These are phyloP conservation scores for Podila minutissima DNA, from an alignment of 192 early-diverging fungal species.

Conservation along the genomic window DNA sequence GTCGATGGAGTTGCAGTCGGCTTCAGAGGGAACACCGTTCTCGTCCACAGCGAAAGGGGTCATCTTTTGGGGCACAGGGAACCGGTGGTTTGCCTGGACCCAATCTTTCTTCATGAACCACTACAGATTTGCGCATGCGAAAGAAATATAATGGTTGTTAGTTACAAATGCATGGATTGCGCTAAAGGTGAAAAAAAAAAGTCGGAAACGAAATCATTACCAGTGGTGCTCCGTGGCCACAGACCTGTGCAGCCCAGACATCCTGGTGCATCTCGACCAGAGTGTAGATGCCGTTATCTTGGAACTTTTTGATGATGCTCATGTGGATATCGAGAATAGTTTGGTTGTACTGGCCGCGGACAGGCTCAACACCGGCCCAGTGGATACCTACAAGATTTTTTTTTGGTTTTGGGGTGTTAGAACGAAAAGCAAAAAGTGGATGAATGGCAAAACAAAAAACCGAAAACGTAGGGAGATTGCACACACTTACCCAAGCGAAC, in stretches of 20 bases:
- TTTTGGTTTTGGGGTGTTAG: no score
- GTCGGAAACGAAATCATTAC: slow-evolving; percentile 8
- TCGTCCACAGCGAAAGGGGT: slow-evolving; percentile 50
- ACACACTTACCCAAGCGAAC: no score
- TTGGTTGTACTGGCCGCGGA: slow-evolving; percentile 64
- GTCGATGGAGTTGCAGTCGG: slow-evolving; percentile 51
- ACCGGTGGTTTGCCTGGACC: slow-evolving; percentile 36
- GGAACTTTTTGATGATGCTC: slow-evolving; percentile 58
- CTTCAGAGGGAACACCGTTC: slow-evolving; percentile 45
- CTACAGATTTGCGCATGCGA: not conserved
- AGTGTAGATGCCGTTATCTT: slow-evolving; percentile 66
- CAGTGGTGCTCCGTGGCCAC: slow-evolving; percentile 62
- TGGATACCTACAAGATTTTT: slow-evolving; percentile 53
- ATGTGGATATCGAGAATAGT: slow-evolving; percentile 63
- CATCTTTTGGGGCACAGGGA: slow-evolving; percentile 52
- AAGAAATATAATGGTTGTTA: not conserved
- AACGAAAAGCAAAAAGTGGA: no score
- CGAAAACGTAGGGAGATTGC: no score
- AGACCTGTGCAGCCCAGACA: slow-evolving; percentile 58
- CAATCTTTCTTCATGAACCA: slow-evolving; percentile 48
- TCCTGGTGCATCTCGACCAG: slow-evolving; percentile 75
- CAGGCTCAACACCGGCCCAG: slow-evolving; percentile 75
- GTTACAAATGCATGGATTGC: not conserved
- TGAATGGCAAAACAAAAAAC: no score
- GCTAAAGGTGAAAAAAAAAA: not conserved